Evolutionary conservation across 2,329 filamentous ascomycete species (phyloP), one percentile per base, ranked within the genome.

Genomic region (Fonsecaea monophora): DNA sequence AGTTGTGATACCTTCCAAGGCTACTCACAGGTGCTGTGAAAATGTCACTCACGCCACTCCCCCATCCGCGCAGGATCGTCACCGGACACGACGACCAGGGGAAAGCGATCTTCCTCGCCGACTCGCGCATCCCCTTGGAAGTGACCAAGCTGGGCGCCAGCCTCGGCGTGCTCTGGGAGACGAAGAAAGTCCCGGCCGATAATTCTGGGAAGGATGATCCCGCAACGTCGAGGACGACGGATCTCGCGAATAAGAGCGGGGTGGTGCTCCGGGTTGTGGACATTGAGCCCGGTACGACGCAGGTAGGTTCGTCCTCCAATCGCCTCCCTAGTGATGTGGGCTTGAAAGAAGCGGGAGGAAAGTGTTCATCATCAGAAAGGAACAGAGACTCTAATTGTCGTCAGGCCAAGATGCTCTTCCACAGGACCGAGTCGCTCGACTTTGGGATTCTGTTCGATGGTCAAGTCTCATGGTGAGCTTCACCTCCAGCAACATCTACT

Each of bases 381-480:
- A 13, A 38, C 3, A 38, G 37, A 38, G 18, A 4, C 32, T 18
- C 15, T 25, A 37, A 32, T 25, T 60, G 4, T 32, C 32, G 7
- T 15, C 4, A n/a, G 64, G 61, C n/a, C 25, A 30, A 54, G 68
- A 69, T 48, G 18, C 30, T 55, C 7, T 74, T 73, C 61, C 73
- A 74, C 60, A 67, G 73, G 25, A 74, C 73, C 2, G 21, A 70
- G 40, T 73, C 67, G 12, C 59, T 74, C 25, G 73, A 74, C 55
- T 74, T 74, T 63, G 73, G 69, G n/a, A 70, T 74, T 48, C 58
- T 74, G 32, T 67, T 74, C 45, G 61, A 69, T 7, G 73, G 73
- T 3, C 72, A 74, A 62, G 66, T 74, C 13, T 65, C 38, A 10
- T 64, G 62, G 62, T 64, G 15, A 59, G 62, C 12, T 40, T 45